These are phyloP conservation scores for Colletotrichum gloeosporioides DNA, from an alignment of 2,329 filamentous ascomycete species.

Conservation along the genomic window DNA sequence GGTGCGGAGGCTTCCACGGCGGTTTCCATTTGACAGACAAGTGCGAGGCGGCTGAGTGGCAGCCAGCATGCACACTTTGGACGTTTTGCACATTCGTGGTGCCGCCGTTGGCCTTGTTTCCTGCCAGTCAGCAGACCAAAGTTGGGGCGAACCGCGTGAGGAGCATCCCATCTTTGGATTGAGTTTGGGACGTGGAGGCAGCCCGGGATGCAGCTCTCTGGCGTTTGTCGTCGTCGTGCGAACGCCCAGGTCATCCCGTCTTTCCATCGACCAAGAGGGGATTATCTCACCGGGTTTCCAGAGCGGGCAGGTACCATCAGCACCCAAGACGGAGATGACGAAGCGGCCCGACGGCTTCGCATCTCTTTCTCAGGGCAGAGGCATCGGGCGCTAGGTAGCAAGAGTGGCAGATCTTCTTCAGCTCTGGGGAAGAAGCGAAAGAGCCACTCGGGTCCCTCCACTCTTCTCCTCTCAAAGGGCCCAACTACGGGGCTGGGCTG, in stretches of 20 bases:
- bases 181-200: background rate
- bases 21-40: background rate
- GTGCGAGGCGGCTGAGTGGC: background rate
- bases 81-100: background rate
- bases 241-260: background rate
- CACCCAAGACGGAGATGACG: constrained; percentile 14
- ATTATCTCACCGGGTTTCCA: constrained; percentile 7
- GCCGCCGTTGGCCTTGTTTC: background rate
- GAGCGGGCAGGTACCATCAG: constrained; percentile 3
- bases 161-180: constrained; percentile 9
- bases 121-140: background rate
- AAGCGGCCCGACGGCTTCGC: background rate
- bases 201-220: background rate
- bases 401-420: background rate
- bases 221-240: background rate
- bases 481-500: background rate
- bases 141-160: background rate
- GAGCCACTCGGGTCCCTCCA: background rate
- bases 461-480: background rate
- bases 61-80: background rate
- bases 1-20: background rate
- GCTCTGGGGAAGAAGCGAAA: background rate
- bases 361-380: background rate
- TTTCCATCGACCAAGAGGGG: background rate
- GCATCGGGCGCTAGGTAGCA: background rate